Percentiles rank a stretch among this genome's conserved stretches.
Evolutionary conservation across 768 basidiomycete genomes (phyloP).

Genomic region (Tricholomella constricta): DNA sequence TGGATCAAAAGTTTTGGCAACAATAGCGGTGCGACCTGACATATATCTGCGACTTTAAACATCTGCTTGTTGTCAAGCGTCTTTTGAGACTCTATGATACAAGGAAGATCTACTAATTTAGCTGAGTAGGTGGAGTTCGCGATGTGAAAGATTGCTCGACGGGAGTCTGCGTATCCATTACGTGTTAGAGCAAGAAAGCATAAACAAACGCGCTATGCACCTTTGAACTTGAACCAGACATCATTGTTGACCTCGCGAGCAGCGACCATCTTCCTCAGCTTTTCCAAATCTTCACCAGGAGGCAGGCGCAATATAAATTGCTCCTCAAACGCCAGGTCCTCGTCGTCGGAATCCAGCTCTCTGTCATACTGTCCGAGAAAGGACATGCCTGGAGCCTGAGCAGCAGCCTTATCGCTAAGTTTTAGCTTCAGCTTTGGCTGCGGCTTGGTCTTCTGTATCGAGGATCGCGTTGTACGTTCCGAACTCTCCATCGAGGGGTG

Average conservation of each 20-base stretch:
- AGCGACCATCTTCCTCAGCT: constrained; percentile 78
- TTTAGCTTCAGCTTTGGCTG: constrained; percentile 88
- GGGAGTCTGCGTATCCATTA: constrained; percentile 65
- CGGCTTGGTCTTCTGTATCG: constrained; percentile 45
- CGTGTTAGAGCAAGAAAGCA: constrained; percentile 12
- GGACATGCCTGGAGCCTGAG: constrained; percentile 81
- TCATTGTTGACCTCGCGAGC: constrained; percentile 79
- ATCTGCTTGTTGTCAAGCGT: constrained; percentile 94
- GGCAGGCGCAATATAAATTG: constrained; percentile 94
- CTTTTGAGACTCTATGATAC: constrained; percentile 93
- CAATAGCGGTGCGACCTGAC: constrained; percentile 62
- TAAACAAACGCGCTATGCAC: constrained; percentile 38
- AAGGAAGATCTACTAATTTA: constrained; percentile 95
- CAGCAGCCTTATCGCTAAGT: constrained; percentile 79
- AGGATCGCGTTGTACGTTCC: constrained; percentile 63
- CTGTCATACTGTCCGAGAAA: constrained; percentile 92
- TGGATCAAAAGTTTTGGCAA: constrained; percentile 4
- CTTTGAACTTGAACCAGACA: constrained; percentile 98
- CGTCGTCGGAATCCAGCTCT: constrained; percentile 93
- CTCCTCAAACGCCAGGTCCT: constrained; percentile 94
- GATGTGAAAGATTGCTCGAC: constrained; percentile 87
- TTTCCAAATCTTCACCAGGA: constrained; percentile 79
- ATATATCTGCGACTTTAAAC: constrained; percentile 99
- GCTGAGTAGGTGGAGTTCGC: constrained; percentile 80
- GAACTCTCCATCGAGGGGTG: constrained; percentile 29